Evolutionary conservation across 768 basidiomycete genomes (phyloP).

Genomic region (Phylloporus sp.): DNA sequence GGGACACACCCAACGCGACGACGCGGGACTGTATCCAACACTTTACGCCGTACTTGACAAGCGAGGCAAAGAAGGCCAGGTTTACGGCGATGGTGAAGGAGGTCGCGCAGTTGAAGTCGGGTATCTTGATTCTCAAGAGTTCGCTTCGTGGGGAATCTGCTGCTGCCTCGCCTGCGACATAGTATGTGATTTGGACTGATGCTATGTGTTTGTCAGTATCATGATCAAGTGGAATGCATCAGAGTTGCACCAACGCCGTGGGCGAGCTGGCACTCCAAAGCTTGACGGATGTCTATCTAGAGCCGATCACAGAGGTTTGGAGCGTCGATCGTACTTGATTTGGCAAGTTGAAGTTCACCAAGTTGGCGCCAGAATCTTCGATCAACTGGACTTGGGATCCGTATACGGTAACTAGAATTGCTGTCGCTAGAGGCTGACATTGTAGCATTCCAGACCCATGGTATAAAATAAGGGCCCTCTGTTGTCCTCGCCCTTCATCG

Average conservation of each 20-base stretch:
- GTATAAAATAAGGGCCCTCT: slow-evolving; percentile 26
- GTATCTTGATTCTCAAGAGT: slow-evolving; percentile 55
- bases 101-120: slow-evolving; percentile 68
- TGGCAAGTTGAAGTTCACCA: slow-evolving; percentile 2
- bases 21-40: slow-evolving; percentile 79
- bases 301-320: slow-evolving; percentile 10
- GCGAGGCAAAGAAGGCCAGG: slow-evolving; percentile 62
- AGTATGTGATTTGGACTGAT: slow-evolving; percentile 16
- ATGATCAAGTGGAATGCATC: slow-evolving; percentile 7
- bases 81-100: slow-evolving; percentile 81
- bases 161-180: slow-evolving; percentile 23
- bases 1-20: slow-evolving; percentile 61
- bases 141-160: slow-evolving; percentile 33
- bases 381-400: not conserved
- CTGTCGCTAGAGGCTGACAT: slow-evolving; percentile 26
- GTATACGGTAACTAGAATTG: slow-evolving; percentile 16
- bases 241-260: not conserved
- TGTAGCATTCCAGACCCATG: slow-evolving; percentile 10
- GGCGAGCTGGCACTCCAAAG: not conserved
- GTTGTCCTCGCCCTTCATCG: slow-evolving; percentile 4
- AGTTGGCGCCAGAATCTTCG: slow-evolving; percentile 1
- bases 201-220: slow-evolving; percentile 17
- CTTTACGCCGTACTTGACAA: slow-evolving; percentile 72
- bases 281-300: not conserved
- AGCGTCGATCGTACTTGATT: slow-evolving; percentile 21